These are phyloP conservation scores for Talaromyces atroroseus DNA, from an alignment of 2,329 filamentous ascomycete species.

Conservation along the genomic window DNA sequence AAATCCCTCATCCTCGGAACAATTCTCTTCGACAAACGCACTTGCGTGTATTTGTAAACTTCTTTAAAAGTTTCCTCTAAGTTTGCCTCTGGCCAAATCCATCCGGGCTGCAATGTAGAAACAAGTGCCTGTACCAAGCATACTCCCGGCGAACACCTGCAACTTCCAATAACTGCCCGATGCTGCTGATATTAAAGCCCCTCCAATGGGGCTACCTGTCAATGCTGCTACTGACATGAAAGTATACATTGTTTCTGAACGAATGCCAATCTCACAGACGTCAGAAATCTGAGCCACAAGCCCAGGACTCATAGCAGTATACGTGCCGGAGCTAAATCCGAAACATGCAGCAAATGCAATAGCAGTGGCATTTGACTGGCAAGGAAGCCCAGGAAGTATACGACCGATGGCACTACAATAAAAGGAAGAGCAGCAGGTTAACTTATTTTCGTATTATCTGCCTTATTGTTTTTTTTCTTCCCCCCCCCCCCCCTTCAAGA, in stretches of 20 bases:
- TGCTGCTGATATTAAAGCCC: constrained; percentile 13
- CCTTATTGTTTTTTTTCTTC: too few species aligned
- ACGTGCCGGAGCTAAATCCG: constrained; percentile 62
- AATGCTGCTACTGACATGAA: constrained; percentile 21
- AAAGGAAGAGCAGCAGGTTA: background rate
- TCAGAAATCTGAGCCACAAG: constrained; percentile 55
- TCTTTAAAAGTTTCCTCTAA: background rate
- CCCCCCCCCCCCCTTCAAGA: too few species aligned
- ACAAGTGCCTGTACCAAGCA: constrained; percentile 50
- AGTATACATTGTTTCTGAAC: constrained; percentile 21
- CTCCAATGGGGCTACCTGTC: constrained; percentile 22
- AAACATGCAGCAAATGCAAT: constrained; percentile 60
- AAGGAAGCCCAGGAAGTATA: constrained; percentile 52
- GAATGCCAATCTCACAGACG: constrained; percentile 23
- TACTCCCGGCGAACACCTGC: constrained; percentile 47
- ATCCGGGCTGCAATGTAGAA: constrained; percentile 58
- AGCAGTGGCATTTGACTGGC: constrained; percentile 48
- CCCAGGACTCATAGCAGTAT: constrained; percentile 57
- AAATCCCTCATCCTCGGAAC: too few species aligned
- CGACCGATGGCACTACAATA: constrained; percentile 47
- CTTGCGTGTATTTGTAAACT: too few species aligned
- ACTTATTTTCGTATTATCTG: too few species aligned
- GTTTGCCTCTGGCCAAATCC: constrained; percentile 38
- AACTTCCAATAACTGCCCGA: constrained; percentile 31
- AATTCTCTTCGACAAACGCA: too few species aligned